A percentile compares a stretch with the other conserved stretches of the same genome.
Evolutionary conservation across 805 yeast genomes (phyloP).

Genomic region (Candida mattraensis): DNA sequence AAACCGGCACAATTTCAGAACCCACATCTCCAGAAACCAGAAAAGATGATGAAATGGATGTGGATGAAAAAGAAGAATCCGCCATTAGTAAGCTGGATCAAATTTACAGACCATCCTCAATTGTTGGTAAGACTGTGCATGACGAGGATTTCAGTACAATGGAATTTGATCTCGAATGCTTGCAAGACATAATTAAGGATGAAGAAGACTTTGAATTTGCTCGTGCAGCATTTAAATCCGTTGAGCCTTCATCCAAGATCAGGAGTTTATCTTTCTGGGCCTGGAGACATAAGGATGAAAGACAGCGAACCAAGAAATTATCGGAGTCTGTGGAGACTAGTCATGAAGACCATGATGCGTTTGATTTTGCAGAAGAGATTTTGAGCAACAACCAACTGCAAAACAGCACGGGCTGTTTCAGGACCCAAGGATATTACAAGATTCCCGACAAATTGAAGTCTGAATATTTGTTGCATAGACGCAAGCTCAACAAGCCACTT

Average conservation of each 20-base stretch:
- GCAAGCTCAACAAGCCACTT: constrained; percentile 65
- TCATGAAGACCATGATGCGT: constrained; percentile 28
- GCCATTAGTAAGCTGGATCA: constrained; percentile 29
- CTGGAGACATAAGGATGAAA: constrained; percentile 52
- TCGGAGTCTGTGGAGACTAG: constrained; percentile 23
- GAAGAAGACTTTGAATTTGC: constrained; percentile 69
- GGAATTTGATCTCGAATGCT: constrained; percentile 43
- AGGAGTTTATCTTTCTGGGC: constrained; percentile 59
- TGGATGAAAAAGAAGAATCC: constrained; percentile 29
- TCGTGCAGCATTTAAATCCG: constrained; percentile 40
- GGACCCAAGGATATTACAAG: constrained; percentile 71
- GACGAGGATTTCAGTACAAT: constrained; percentile 42
- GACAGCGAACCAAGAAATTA: constrained; percentile 14
- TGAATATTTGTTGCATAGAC: constrained; percentile 80
- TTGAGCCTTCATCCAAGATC: constrained; percentile 19
- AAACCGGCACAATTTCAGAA: constrained; percentile 17
- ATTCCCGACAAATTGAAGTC: constrained; percentile 71
- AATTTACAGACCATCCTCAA: constrained; percentile 52
- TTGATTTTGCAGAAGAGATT: constrained; percentile 31
- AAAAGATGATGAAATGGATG: constrained; percentile 16
- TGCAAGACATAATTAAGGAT: constrained; percentile 63
- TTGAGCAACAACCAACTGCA: constrained; percentile 30
- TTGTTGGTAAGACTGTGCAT: constrained; percentile 54
- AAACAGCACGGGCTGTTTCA: constrained; percentile 58
- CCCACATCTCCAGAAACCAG: constrained; percentile 27